A percentile compares a stretch with the other conserved stretches of the same genome.
These are phyloP conservation scores for Thuja plicata DNA, from an alignment of 83 land plant species.

Conservation along the genomic window DNA sequence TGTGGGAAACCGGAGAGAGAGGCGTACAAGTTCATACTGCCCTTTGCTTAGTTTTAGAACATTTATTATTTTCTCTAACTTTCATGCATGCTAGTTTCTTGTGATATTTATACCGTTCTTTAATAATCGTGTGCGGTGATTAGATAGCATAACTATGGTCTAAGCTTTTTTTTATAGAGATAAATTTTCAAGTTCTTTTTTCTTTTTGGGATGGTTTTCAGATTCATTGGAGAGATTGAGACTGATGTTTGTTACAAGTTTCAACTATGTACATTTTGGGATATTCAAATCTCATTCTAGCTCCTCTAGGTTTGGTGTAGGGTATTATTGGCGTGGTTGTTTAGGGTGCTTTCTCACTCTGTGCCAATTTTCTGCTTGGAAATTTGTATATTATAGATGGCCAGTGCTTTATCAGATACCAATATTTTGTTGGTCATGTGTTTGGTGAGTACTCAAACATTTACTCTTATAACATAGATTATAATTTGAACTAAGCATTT, in stretches of 20 bases:
- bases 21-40: neutral
- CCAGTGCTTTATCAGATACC: constrained; percentile 47
- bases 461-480: neutral
- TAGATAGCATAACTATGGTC: no score
- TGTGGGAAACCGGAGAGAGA: no score
- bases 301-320: constrained; percentile 48
- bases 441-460: constrained; percentile 27
- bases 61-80: neutral
- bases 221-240: constrained; percentile 64
- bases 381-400: constrained; percentile 36
- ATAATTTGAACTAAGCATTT: no score
- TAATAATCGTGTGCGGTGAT: neutral
- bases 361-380: constrained; percentile 46
- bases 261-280: constrained; percentile 47
- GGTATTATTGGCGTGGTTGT: constrained; percentile 32
- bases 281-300: constrained; percentile 47
- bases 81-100: neutral
- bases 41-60: neutral
- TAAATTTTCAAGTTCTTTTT: neutral
- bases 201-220: constrained; percentile 6
- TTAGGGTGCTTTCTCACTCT: constrained; percentile 29
- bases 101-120: neutral
- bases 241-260: constrained; percentile 39
- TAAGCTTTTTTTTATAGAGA: neutral
- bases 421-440: constrained; percentile 43